phyloP scores from a whole-genome alignment of 768 basidiomycete species.

The Leccinum fibrillosum region DNA sequence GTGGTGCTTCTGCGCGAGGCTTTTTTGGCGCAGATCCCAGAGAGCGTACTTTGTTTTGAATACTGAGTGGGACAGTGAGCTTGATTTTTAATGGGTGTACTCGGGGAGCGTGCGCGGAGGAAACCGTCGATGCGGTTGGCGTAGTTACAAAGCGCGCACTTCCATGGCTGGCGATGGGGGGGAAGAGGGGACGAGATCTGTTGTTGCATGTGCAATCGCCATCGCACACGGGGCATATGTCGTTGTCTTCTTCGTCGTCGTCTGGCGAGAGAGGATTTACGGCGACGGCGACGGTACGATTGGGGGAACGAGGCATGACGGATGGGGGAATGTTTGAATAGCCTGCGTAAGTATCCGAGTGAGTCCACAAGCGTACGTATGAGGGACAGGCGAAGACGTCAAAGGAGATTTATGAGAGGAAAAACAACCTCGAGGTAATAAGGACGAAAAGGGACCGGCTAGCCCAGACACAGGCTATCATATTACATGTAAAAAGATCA shows the following conservation, averaged over 20 bases:
- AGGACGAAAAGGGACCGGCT: conserved; percentile 10
- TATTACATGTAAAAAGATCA: conserved; percentile 39
- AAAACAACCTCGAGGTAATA: conserved; percentile 15
- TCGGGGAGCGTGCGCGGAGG: conserved; percentile 29
- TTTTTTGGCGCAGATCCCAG: conserved; percentile 28
- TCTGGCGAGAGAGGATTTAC: conserved; percentile 35
- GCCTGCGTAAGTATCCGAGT: conserved; percentile 30
- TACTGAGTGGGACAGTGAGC: conserved; percentile 58
- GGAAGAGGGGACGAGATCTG: conserved; percentile 35
- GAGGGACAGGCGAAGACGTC: conserved; percentile 21
- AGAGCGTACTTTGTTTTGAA: conserved; percentile 44
- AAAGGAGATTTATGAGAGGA: conserved; percentile 24
- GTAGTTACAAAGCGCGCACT: conserved; percentile 37
- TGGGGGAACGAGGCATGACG: conserved; percentile 66
- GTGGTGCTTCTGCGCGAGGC: conserved; percentile 31
- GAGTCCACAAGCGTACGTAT: conserved; percentile 25
- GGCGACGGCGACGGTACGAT: conserved; percentile 59
- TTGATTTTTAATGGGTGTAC: conserved; percentile 62
- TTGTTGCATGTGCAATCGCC: conserved; percentile 79
- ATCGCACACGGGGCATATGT: conserved; percentile 90
- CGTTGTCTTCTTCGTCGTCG: conserved; percentile 82
- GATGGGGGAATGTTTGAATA: conserved; percentile 50
- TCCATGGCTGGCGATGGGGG: conserved; percentile 31
- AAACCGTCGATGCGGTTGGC: conserved; percentile 36
- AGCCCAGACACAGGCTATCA: conserved; percentile 22